Evolutionary conservation across 345 rosid genomes (phyloP), one percentile per base, ranked within the genome.

Genomic region (Abelmoschus esculentus): DNA sequence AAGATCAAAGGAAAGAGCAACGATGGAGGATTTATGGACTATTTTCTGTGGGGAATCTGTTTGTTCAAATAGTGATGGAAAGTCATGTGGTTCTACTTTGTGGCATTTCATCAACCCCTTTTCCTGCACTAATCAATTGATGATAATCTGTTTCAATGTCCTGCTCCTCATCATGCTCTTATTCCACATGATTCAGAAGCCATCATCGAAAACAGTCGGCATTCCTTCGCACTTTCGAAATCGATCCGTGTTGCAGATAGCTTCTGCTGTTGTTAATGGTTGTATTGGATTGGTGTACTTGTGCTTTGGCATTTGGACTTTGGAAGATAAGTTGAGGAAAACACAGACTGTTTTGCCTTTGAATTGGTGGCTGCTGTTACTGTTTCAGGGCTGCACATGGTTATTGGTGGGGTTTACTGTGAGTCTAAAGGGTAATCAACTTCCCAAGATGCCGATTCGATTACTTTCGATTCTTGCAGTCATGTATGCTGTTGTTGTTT

Each of bases 361-460:
- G 46, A 67, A 70, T 71, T 56, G 63, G 72, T 86, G 93, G 97
- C 17, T 89, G 11, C 67, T 79, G 11, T 70, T 74, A 50, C 62
- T 86, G 53, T 75, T 84, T 66, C 97, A 86, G 38, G 97, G 93
- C 12, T 62, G 80, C n/a, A 83, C 93, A 71, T 89, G 93, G 92
- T 59, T 84, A 26, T 73, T 80, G 2, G 77, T 90, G 26, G 83
- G 83, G 72, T 58, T 90, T 56, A 75, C 77, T 0, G 70, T 87
- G 5, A 87, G 87, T 34, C 75, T 89, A 11, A 50, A 70, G 73
- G 82, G 83, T 69, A 73, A 70, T 7, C 67, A 61, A 34, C 75
- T 84, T 57, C 76, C 69, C 10, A 83, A 70, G 36, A 56, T 73
- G 7, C 84, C 83, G 0, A 29, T 85, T 79, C 79, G 84, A 70